Evolutionary conservation across 2,329 filamentous ascomycete species (phyloP), one percentile per base, ranked within the genome.

Genomic region (Trichophyton benhamiae): DNA sequence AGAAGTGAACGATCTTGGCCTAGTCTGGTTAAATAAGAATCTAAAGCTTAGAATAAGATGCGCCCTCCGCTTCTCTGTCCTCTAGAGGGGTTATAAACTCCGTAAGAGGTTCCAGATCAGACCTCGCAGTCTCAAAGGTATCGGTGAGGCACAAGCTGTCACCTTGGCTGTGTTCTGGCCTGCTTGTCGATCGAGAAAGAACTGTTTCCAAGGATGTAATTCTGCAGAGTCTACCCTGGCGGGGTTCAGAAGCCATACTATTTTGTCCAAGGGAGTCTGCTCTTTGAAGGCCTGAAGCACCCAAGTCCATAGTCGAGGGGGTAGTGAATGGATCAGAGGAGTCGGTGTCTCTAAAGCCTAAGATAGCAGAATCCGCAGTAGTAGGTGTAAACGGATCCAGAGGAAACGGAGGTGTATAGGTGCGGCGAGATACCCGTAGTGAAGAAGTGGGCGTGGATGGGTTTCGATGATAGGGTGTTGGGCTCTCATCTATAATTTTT

Each of bases 401-500:
- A 8, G 20, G 30, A 15, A 36, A 36, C 5, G 52, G 17, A 38
- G 52, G 52, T 36, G 52, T n/a, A 33, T 27, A 55, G 38, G n/a
- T n/a, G 3, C 5, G 52, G 2, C 33, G 15, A 27, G 33, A n/a
- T 0, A 17, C 7, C 11, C n/a, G 52, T 20, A 13, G 30, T 2
- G 52, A 36, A 3, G 52, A 55, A 1, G 27, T 55, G 5, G 52
- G 52, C 3, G 27, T 55, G 13, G 52, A 55, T 17, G 52, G 52
- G 17, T 17, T 17, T 36, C 13, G 52, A 15, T 48, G 9, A 48
- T 27, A 25, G 13, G 46, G 46, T 6, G 52, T 55, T 55, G 52
- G 52, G 20, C 41, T 42, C 41, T 58, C 60, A 46, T 63, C 60
- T 48, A 42, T 57, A 11, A 60, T 62, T 52, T 61, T 63, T 15